Conservation (phyloP, 306 rosid genomes). For the Carpinus fangiana region DNA sequence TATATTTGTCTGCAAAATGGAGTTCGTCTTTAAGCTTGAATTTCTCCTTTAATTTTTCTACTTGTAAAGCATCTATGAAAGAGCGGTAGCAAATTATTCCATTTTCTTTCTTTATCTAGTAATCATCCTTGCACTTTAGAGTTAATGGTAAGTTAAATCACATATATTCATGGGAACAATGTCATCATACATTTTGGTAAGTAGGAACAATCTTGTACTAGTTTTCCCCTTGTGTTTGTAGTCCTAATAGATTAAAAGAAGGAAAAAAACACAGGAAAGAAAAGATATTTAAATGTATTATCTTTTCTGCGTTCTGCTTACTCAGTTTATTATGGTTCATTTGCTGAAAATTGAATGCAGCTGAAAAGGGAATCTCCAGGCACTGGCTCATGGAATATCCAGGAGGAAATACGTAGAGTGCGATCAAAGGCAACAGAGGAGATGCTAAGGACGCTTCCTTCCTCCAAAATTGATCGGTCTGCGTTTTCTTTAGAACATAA, state of each 20-base stretch:
- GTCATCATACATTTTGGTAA: not conserved
- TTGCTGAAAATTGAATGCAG: constrained; percentile 48
- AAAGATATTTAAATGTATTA: not conserved
- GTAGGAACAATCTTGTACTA: not conserved
- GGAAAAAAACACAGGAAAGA: no score
- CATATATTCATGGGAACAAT: not conserved
- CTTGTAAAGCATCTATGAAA: not conserved
- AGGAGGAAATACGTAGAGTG: constrained; percentile 91
- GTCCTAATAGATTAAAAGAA: not conserved
- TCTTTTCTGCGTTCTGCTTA: not conserved
- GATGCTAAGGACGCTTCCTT: constrained; percentile 75
- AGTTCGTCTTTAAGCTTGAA: not conserved
- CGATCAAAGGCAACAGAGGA: constrained; percentile 94
- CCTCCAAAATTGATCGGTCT: constrained; percentile 73
- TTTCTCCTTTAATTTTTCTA: not conserved
- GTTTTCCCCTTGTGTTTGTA: not conserved
- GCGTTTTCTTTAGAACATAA: constrained; percentile 44
- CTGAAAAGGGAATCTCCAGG: constrained; percentile 62
- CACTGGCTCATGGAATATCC: constrained; percentile 92
- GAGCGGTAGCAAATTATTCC: not conserved
- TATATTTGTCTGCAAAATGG: not conserved
- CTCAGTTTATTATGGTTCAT: not conserved
- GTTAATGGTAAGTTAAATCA: not conserved
- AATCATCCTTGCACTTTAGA: not conserved
- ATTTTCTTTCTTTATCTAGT: not conserved